Percentiles rank a stretch among this genome's conserved stretches.
Evolutionary conservation across 345 rosid genomes (phyloP).

Genomic region (Eutrema heterophyllum): DNA sequence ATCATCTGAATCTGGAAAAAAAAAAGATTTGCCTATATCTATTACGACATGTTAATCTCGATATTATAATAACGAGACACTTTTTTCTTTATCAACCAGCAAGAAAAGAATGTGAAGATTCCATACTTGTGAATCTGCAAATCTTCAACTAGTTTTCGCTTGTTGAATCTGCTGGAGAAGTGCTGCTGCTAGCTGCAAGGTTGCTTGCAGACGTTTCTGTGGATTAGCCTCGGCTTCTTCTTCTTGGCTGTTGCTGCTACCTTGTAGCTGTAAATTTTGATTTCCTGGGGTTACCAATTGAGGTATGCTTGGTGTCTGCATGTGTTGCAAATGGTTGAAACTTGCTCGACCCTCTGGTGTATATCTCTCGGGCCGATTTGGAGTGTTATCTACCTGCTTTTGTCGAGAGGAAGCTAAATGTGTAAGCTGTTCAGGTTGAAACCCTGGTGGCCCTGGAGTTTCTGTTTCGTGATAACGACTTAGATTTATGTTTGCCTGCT

Average conservation of each 20-base stretch:
- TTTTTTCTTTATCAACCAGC: neutral
- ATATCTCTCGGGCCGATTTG: conserved; percentile 42
- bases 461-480: conserved; percentile 38
- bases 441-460: conserved; percentile 23
- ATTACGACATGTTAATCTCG: neutral
- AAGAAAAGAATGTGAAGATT: neutral
- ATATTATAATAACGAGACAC: neutral
- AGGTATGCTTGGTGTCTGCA: conserved; percentile 28
- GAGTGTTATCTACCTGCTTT: conserved; percentile 37
- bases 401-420: conserved; percentile 68
- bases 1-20: neutral
- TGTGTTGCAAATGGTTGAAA: conserved; percentile 43
- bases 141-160: conserved; percentile 52
- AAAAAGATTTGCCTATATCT: neutral
- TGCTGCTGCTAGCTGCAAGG: conserved; percentile 87
- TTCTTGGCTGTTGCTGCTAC: conserved; percentile 34
- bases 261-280: conserved; percentile 36
- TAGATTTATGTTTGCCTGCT: conserved; percentile 32
- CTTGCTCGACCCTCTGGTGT: conserved; percentile 42
- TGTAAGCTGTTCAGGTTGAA: conserved; percentile 70
- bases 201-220: conserved; percentile 87
- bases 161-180: conserved; percentile 96
- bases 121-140: neutral
- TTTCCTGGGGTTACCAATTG: conserved; percentile 31
- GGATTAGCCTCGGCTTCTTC: conserved; percentile 73